Percentiles rank a stretch among this genome's conserved stretches.
These are phyloP conservation scores for Diplotaxis tenuifolia DNA, from an alignment of 345 rosid genomes.

Conservation along the genomic window DNA sequence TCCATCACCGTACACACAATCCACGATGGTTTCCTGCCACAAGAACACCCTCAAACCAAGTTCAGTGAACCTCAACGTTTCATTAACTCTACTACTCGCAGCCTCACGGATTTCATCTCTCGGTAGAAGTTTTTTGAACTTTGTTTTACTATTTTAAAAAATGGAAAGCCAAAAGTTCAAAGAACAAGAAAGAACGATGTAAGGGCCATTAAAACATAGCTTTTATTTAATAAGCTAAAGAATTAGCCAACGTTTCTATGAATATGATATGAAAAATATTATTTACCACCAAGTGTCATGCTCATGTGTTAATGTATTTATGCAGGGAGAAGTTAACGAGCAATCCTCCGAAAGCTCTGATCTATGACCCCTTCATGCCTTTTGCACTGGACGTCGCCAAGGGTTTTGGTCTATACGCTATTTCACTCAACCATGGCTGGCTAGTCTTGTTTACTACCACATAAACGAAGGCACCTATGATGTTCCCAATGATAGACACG, in stretches of 20 bases:
- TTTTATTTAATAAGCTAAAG: not conserved
- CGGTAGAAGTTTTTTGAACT: slow-evolving; percentile 6
- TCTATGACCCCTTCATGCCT: slow-evolving; percentile 48
- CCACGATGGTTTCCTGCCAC: slow-evolving; percentile 32
- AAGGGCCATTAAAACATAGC: not conserved
- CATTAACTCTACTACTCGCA: slow-evolving; percentile 20
- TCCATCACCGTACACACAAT: slow-evolving; percentile 35
- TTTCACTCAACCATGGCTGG: slow-evolving; percentile 42
- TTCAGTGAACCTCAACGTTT: slow-evolving; percentile 18
- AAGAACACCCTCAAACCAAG: slow-evolving; percentile 33
- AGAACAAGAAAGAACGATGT: not conserved
- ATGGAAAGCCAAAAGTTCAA: not conserved
- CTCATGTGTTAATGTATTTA: not conserved
- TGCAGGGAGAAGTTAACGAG: slow-evolving; percentile 24
- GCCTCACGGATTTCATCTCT: slow-evolving; percentile 32
- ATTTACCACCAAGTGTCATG: not conserved
- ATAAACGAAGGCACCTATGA: slow-evolving; percentile 36
- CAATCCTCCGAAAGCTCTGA: slow-evolving; percentile 36
- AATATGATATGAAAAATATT: not conserved
- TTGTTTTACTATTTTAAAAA: not conserved
- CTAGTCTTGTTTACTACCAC: slow-evolving; percentile 37
- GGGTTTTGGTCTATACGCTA: slow-evolving; percentile 28
- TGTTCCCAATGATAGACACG: slow-evolving; percentile 37
- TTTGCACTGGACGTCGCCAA: slow-evolving; percentile 47
- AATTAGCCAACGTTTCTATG: not conserved